Percentiles rank a stretch among this genome's conserved stretches.
Evolutionary conservation across 225 moss, liverwort and hornwort genomes (phyloP).

Genomic region (Thuidium tamariscinum): DNA sequence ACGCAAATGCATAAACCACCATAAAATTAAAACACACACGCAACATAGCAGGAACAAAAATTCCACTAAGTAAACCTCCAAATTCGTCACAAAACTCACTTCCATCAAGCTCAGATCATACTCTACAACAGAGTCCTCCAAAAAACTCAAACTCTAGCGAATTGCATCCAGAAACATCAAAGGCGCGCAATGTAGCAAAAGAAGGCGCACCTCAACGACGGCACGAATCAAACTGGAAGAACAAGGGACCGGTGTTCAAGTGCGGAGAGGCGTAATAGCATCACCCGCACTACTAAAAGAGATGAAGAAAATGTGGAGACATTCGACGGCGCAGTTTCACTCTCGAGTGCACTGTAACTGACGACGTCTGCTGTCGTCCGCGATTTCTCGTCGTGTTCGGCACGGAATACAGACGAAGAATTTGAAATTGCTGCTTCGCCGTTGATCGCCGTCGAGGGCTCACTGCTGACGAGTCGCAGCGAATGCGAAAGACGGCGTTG

Average conservation of each 20-base stretch:
- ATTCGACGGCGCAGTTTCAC: conserved; percentile 5
- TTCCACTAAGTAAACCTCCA: neutral
- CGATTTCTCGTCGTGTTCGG: neutral
- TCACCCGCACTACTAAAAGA: neutral
- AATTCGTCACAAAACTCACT: neutral
- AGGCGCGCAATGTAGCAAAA: too few species aligned
- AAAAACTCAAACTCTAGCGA: neutral
- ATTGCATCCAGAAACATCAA: neutral
- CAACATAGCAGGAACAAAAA: neutral
- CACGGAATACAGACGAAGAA: neutral
- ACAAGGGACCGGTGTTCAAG: neutral
- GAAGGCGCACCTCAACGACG: neutral
- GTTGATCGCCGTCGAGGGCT: neutral
- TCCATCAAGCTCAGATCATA: neutral
- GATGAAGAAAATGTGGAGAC: neutral
- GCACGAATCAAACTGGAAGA: neutral
- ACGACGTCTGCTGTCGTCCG: neutral
- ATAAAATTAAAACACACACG: neutral
- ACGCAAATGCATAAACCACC: neutral
- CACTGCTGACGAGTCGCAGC: neutral
- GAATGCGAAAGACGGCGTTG: conserved; percentile 1
- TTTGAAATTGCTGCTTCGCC: neutral
- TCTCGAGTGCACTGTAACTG: neutral
- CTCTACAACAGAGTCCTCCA: neutral
- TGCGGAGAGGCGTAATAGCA: neutral